Conservation (phyloP, 1,284 basidiomycete genomes). For the Heterobasidion parviporum region DNA sequence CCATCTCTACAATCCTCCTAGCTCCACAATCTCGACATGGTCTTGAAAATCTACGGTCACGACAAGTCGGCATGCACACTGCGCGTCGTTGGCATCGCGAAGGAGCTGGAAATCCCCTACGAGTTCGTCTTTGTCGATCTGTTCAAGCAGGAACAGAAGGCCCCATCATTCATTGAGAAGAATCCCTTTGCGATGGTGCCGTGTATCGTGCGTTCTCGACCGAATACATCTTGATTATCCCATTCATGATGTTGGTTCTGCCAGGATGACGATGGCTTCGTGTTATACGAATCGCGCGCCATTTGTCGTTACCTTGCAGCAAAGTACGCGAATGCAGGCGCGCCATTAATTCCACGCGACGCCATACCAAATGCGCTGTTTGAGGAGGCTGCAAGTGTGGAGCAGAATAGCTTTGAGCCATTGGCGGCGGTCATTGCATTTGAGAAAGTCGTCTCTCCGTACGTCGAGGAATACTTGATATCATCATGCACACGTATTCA, state of each 20-base stretch:
- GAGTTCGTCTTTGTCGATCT: slow-evolving; percentile 37
- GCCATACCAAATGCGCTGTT: slow-evolving; percentile 26
- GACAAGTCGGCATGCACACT: slow-evolving; percentile 35
- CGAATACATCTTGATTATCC: neutral
- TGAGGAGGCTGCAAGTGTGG: slow-evolving; percentile 35
- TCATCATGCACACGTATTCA: neutral
- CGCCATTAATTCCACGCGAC: slow-evolving; percentile 24
- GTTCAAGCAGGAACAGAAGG: slow-evolving; percentile 37
- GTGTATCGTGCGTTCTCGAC: slow-evolving; percentile 35
- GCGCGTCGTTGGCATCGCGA: slow-evolving; percentile 34
- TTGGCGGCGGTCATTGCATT: slow-evolving; percentile 20
- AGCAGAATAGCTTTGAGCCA: slow-evolving; percentile 31
- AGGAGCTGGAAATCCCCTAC: slow-evolving; percentile 46
- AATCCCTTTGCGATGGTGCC: slow-evolving; percentile 67
- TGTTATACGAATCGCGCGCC: slow-evolving; percentile 41
- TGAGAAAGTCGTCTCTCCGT: slow-evolving; percentile 23
- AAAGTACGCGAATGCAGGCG: slow-evolving; percentile 19
- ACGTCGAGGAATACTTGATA: neutral
- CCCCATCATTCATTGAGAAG: slow-evolving; percentile 28
- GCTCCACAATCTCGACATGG: slow-evolving; percentile 25
- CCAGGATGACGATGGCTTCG: slow-evolving; percentile 17
- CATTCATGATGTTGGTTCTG: neutral
- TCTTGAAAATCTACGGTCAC: slow-evolving; percentile 41
- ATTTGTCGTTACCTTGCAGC: slow-evolving; percentile 33
- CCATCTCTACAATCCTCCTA: no score